Percentiles rank a stretch among this genome's conserved stretches.
These are phyloP conservation scores for Solanum chiquidenum DNA, from an alignment of 257 asterid genomes.

Conservation along the genomic window DNA sequence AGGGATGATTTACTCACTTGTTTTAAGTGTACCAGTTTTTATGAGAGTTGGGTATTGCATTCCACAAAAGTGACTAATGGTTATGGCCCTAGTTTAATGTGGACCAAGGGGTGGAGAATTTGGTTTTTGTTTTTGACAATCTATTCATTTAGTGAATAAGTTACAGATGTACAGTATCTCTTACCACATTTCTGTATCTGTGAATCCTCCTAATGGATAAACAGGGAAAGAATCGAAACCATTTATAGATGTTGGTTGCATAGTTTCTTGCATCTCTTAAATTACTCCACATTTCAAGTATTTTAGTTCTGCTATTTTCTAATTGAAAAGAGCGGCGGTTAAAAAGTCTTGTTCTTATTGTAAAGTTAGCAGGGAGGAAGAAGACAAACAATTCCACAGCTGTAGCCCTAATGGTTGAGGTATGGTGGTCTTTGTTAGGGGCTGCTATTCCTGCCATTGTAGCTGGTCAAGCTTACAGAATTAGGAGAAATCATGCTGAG, in stretches of 20 bases:
- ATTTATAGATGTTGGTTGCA: background rate
- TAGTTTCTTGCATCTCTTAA: background rate
- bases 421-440: constrained; percentile 87
- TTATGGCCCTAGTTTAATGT: background rate
- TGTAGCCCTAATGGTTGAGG: constrained; percentile 62
- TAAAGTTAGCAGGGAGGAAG: background rate
- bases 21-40: background rate
- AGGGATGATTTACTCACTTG: background rate
- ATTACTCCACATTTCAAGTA: background rate
- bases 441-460: constrained; percentile 79
- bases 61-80: background rate
- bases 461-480: constrained; percentile 80
- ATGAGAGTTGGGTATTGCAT: background rate
- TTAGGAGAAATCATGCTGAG: constrained; percentile 59
- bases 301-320: background rate
- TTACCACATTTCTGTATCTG: background rate
- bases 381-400: background rate
- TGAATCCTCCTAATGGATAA: background rate
- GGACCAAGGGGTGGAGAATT: background rate
- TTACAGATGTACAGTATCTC: background rate
- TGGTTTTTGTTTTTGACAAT: background rate
- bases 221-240: background rate
- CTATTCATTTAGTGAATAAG: background rate
- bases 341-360: background rate
- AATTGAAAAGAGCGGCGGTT: background rate